Evolutionary conservation across 257 asterid genomes (phyloP), one percentile per base, ranked within the genome.

Genomic region (Nicotiana obtusifolia): DNA sequence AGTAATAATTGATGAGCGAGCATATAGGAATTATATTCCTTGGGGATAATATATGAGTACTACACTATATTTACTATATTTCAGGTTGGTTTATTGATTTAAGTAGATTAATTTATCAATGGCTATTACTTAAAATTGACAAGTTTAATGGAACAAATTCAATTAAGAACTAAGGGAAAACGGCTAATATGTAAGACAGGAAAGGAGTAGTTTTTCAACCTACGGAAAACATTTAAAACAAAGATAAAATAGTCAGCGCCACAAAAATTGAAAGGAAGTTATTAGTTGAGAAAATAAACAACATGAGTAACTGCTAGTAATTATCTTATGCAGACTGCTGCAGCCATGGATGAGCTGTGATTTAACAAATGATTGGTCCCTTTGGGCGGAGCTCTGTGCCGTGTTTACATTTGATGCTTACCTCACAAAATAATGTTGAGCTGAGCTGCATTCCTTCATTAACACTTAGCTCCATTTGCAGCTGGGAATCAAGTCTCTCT

Each of bases 1-100:
- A 30, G 54, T 26, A 53, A 41, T 81, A 75, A 85, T 75, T 80
- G 82, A 35, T 82, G 76, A 69, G 41, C 49, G 84, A 60, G 53
- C 24, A 10, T 13, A 28, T 24, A 44, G 20, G 35, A 22, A 77
- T 52, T 77, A 9, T 19, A 66, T 30, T 53, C 30, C 28, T 53
- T 19, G 53, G 19, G 20, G 1, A 11, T 35, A 35, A 35, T 35
- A 35, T 35, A 35, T 35, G 33, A 30, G 33, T 35, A 5, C 41
- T 35, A 35, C 41, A 35, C 41, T 35, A 35, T 35, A 35, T 8
- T 35, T 35, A 5, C 10, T 37, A 6, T 35, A 35, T 35, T 35
- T 35, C 2, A 6, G 9, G 9, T 7, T 49, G 54, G 16, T 49
- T 49, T 49, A 49, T 11, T 49, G 17, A 49, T 49, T 11, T 49